These are phyloP conservation scores for Epicoccum nigrum DNA, from an alignment of 2,329 filamentous ascomycete genomes.

Conservation along the genomic window DNA sequence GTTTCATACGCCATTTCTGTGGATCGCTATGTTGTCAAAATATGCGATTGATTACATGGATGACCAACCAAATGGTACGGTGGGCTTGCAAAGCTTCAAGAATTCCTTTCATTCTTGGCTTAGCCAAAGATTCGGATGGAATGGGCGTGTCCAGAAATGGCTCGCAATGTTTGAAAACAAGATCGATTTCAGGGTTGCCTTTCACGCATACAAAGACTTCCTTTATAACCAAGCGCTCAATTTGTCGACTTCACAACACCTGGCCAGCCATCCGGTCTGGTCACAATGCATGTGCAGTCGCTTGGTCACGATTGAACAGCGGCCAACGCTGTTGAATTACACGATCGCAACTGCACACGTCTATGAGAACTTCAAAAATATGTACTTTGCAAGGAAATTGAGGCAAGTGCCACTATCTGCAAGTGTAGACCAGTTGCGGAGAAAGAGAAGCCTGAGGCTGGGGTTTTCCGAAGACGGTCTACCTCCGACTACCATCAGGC, in stretches of 20 bases:
- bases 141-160: constrained; percentile 62
- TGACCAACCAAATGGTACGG: constrained; percentile 29
- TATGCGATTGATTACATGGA: constrained; percentile 72
- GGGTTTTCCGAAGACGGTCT: constrained; percentile 22
- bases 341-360: constrained; percentile 77
- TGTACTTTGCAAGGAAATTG: constrained; percentile 65
- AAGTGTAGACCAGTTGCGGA: constrained; percentile 10
- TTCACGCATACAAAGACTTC: constrained; percentile 67
- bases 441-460: constrained; percentile 21
- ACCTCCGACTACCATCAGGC: not conserved
- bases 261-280: constrained; percentile 58
- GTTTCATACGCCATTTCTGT: constrained; percentile 69
- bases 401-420: constrained; percentile 31
- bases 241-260: constrained; percentile 48
- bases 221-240: constrained; percentile 69
- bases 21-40: constrained; percentile 74
- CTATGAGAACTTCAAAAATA: constrained; percentile 66
- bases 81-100: constrained; percentile 64
- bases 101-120: constrained; percentile 66
- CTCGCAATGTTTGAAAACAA: constrained; percentile 45
- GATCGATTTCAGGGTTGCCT: constrained; percentile 66
- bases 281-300: constrained; percentile 49
- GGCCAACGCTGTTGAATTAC: constrained; percentile 25
- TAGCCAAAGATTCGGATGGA: constrained; percentile 49
- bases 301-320: constrained; percentile 17